Percentiles rank a stretch among this genome's conserved stretches.
Evolutionary conservation across 1,139 yeast species (phyloP).

Genomic region (Blastobotrys apis): DNA sequence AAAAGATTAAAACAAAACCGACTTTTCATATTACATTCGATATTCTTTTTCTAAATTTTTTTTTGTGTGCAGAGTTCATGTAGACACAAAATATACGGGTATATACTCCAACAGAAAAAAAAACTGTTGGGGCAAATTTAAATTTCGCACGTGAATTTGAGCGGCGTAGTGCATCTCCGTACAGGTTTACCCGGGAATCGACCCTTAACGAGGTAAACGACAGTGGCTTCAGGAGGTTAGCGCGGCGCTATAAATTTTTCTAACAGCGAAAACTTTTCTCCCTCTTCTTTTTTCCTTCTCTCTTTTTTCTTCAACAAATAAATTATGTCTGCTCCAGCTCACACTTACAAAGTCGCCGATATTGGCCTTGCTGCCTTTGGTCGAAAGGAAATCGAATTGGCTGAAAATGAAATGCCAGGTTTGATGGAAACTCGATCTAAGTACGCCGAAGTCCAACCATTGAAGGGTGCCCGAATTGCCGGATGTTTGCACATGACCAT

Average conservation of each 20-base stretch:
- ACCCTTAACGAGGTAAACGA: not conserved
- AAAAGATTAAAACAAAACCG: too few relatives aligned
- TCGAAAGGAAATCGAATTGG: conserved; percentile 98
- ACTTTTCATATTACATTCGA: not conserved
- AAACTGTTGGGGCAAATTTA: not conserved
- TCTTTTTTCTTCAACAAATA: conserved; percentile 7
- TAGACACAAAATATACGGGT: not conserved
- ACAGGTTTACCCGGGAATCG: not conserved
- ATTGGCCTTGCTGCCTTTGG: conserved; percentile 99
- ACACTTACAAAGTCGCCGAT: conserved; percentile 94
- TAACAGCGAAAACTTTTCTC: not conserved
- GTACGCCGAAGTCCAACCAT: conserved; percentile 90
- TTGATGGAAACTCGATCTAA: conserved; percentile 94
- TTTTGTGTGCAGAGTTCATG: not conserved
- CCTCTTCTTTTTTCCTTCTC: conserved; percentile 6
- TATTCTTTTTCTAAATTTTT: not conserved
- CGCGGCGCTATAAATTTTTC: conserved; percentile 7
- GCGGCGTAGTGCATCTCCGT: not conserved
- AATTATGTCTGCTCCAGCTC: conserved; percentile 34
- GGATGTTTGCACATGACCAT: conserved; percentile 99
- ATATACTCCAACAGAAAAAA: not conserved
- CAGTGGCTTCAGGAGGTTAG: not conserved
- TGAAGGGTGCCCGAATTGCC: conserved; percentile 98
- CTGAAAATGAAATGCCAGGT: conserved; percentile 99
- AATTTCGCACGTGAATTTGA: not conserved